Percentiles rank a stretch among this genome's conserved stretches.
phyloP scores from a whole-genome alignment of 140 eudicot species.

The Ambrosia hybrid region DNA sequence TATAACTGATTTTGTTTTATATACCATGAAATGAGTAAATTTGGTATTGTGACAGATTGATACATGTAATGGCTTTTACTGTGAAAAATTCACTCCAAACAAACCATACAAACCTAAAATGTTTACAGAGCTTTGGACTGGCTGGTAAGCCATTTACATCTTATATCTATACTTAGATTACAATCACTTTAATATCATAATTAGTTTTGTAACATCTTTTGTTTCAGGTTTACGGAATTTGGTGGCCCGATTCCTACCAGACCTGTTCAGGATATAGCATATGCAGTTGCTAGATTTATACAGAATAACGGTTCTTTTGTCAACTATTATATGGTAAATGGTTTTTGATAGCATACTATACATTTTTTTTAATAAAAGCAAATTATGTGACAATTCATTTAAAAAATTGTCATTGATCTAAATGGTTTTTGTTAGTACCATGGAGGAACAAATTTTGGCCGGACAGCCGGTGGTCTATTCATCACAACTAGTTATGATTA shows the following conservation, averaged over 20 bases:
- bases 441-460: conserved; percentile 95
- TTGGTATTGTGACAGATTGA: conserved; percentile 59
- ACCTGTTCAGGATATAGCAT: conserved; percentile 89
- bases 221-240: conserved; percentile 71
- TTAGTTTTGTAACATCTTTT: background rate
- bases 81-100: conserved; percentile 72
- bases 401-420: background rate
- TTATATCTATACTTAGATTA: background rate
- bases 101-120: conserved; percentile 76
- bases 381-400: too few species aligned
- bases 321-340: conserved; percentile 88
- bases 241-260: conserved; percentile 76
- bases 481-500: conserved; percentile 90
- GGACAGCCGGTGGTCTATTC: conserved; percentile 82
- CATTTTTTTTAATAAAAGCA: too few species aligned
- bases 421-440: conserved; percentile 55
- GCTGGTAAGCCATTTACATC: conserved; percentile 59
- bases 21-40: conserved; percentile 4
- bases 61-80: conserved; percentile 93
- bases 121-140: conserved; percentile 93
- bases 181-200: background rate
- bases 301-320: conserved; percentile 79
- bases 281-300: conserved; percentile 73
- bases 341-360: background rate
- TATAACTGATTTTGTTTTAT: background rate